Percentiles rank a stretch among this genome's conserved stretches.
These are phyloP conservation scores for Gossypium arboreum DNA, from an alignment of 345 rosid genomes.

Conservation along the genomic window DNA sequence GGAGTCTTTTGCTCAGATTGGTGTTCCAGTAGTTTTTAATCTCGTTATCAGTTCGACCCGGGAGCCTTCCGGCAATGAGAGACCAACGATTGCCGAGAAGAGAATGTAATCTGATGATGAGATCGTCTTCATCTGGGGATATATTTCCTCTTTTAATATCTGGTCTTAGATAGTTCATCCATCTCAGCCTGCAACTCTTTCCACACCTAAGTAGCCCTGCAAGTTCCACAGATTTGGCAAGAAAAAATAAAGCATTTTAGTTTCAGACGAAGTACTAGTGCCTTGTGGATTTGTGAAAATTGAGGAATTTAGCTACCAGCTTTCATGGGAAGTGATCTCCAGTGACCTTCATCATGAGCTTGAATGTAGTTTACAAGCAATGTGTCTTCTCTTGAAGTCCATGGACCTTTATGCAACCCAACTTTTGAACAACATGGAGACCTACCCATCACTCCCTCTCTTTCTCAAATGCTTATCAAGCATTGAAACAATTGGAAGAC, in stretches of 20 bases:
- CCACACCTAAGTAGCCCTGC: conserved; percentile 59
- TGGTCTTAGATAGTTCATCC: conserved; percentile 67
- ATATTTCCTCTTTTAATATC: conserved; percentile 63
- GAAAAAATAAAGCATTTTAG: background rate
- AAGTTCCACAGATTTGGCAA: background rate
- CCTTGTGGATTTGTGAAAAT: background rate
- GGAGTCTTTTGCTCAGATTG: conserved; percentile 41
- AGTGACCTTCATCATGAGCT: conserved; percentile 55
- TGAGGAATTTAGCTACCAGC: conserved; percentile 36
- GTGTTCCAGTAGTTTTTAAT: conserved; percentile 65
- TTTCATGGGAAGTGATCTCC: conserved; percentile 57
- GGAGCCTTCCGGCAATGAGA: conserved; percentile 57
- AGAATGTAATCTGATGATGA: conserved; percentile 49
- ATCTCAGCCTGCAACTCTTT: conserved; percentile 65
- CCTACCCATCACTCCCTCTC: conserved; percentile 37
- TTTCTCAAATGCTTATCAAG: background rate
- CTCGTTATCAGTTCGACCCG: conserved; percentile 75
- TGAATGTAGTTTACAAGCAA: conserved; percentile 48
- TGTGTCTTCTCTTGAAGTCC: conserved; percentile 60
- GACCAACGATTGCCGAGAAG: conserved; percentile 68
- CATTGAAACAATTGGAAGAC: background rate
- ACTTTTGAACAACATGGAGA: conserved; percentile 50
- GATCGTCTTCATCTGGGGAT: conserved; percentile 51
- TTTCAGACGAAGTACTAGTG: background rate
- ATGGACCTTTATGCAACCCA: conserved; percentile 60